Base-by-base conservation (phyloP, 495 filamentous ascomycete species). In the Penicillium bovifimosum region DNA sequence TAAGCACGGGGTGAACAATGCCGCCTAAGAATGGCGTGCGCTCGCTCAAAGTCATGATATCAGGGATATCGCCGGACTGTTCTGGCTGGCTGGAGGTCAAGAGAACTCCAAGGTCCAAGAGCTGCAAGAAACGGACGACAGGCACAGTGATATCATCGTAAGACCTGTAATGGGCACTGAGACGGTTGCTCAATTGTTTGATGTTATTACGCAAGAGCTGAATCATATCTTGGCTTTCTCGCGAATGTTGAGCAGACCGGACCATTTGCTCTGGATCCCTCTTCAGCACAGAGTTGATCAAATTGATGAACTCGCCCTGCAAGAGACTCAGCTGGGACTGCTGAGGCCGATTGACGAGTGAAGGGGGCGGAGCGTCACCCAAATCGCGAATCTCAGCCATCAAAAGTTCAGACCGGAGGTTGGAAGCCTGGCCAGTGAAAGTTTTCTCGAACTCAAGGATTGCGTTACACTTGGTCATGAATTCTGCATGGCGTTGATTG, bases 131-230 rank as follows among this genome's bases (percentile, higher is more conserved):
- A 40, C 86, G 88, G 52, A 91, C 76, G 35, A 90, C 72, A 2
- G 91, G 91, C 41, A 77, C 76, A 0, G 86, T 86, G 42, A 97
- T 76, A 66, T 99, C 93, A 48, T 88, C 86, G 57, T 96, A 97
- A 29, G 80, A 82, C 36, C 81, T 77, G 63, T 87, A 91, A 17
- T 82, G 74, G 2, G 77, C 69, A 2, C 72, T 76, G 24, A 98
- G 74, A 34, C 91, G 79, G 17, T 65, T 64, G 33, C 83, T 80
- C 9, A 95, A 76, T 49, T 86, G 81, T 6, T 70, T 73, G 11
- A 96, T 73, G 59, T 96, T 96, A 35, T 78, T 80, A 55, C 84
- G 80, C 17, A 92, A 68, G 9, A 90, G 71, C 13, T 60, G 82
- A 71, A 69, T 59, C 52, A 62, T 68, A 40, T 66, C 57, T 26